Base-by-base conservation (phyloP, 1,139 yeast species). In the Diutina neorugosa region DNA sequence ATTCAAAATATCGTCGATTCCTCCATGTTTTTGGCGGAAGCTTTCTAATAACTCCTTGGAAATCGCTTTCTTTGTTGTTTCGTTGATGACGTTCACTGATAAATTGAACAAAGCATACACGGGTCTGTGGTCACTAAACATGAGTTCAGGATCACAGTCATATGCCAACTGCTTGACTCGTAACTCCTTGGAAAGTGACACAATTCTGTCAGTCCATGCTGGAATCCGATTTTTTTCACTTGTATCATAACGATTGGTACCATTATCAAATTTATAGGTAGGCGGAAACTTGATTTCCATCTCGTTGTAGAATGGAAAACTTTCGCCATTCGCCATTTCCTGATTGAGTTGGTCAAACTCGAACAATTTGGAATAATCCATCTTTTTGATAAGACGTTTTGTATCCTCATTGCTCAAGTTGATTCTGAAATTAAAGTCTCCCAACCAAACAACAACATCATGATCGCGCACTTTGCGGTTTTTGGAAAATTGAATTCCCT, bases 91-190 rank as follows among this genome's bases (percentile, higher is more conserved):
- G 43, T 81, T 78, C 5, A 89, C 86, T 7, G 74, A 73, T 1
- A 91, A 85, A 42, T 71, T 73, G 46, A 87, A 93, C 1, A 81
- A 70, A n/a, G 91, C 71, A 20, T 74, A 70, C 18, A 86, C 75
- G 58, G 84, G 82, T 1, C 81, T 71, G 67, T 94, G 99, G 66
- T 55, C 81, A 0, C 96, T 87, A 65, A 93, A 91, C 53, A 71
- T 67, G 46, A 91, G 69, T 41, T 75, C 74, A 14, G 77, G 80
- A 3, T 78, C 83, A 56, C 84, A 75, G 49, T 82, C 79, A 64
- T 93, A 93, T 19, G 74, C 69, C 20, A 78, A 61, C 61, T 87
- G 97, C 55, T 76, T 78, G 56, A 93, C 27, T 27, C 40, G 27
- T 25, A 46, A 9, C 21, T 46, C 50, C 18, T 46, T 46, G 3